Conservation (phyloP, 192 early-diverging fungal genomes). For the Funneliformis geosporum region DNA sequence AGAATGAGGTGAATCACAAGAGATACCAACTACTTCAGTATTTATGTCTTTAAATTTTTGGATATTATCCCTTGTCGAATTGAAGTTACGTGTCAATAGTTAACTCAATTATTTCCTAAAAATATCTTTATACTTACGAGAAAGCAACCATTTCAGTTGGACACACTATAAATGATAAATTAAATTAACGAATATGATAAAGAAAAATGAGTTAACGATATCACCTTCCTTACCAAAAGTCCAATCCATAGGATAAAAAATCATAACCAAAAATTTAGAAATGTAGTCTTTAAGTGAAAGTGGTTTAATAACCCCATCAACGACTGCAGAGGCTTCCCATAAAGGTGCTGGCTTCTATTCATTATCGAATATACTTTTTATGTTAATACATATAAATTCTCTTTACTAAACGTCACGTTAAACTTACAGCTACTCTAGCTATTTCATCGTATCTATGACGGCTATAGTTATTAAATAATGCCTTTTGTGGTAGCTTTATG, state of each 20-base stretch:
- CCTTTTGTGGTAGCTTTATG: not conserved
- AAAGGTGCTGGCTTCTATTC: constrained; percentile 32
- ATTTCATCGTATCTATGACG: not conserved
- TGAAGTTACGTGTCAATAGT: not conserved
- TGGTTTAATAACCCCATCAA: constrained; percentile 38
- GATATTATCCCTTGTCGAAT: constrained; percentile 60
- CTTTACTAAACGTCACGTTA: not conserved
- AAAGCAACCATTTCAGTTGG: constrained; percentile 91
- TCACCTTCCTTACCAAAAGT: constrained; percentile 41
- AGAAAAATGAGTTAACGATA: not conserved
- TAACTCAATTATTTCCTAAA: not conserved
- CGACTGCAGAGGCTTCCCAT: constrained; percentile 39
- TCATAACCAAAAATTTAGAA: constrained; percentile 58
- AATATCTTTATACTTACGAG: constrained; percentile 29
- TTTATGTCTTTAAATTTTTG: constrained; percentile 76
- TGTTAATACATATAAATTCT: not conserved
- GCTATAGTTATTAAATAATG: not conserved
- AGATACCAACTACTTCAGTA: constrained; percentile 67
- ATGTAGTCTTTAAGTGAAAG: constrained; percentile 42
- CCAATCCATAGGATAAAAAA: constrained; percentile 79
- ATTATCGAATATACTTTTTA: not conserved
- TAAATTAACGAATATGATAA: not conserved
- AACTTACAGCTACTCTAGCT: not conserved
- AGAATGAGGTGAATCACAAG: constrained; percentile 65
- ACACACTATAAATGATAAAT: constrained; percentile 52